A percentile compares a stretch with the other conserved stretches of the same genome.
Conservation (phyloP, 306 rosid genomes). For the Corylus avellana region DNA sequence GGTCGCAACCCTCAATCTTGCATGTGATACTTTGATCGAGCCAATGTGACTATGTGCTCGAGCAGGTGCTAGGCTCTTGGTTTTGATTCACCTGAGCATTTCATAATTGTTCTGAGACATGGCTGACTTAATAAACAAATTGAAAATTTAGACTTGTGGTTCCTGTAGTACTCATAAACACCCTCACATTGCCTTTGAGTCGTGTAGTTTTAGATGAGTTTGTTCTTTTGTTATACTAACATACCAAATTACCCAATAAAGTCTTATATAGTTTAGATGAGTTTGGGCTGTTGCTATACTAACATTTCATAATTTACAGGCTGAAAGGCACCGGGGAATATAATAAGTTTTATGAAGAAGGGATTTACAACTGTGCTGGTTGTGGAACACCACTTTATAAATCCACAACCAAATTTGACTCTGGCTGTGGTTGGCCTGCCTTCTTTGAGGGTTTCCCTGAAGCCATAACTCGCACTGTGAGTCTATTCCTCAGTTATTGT, state of each 20-base stretch:
- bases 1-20: not conserved
- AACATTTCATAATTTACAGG: slow-evolving; percentile 44
- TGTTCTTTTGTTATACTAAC: no score
- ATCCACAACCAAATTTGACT: slow-evolving; percentile 74
- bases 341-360: slow-evolving; percentile 73
- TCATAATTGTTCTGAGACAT: not conserved
- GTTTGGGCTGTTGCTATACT: not conserved
- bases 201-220: no score
- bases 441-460: slow-evolving; percentile 89
- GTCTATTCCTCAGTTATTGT: slow-evolving; percentile 19
- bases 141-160: not conserved
- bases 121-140: not conserved
- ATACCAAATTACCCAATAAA: no score
- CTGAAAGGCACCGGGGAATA: slow-evolving; percentile 74
- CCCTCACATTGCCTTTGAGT: not conserved
- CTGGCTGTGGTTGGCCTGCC: slow-evolving; percentile 99
- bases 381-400: slow-evolving; percentile 82
- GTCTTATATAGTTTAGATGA: not conserved
- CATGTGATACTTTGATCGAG: not conserved
- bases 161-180: not conserved
- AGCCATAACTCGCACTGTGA: slow-evolving; percentile 70
- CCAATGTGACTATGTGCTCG: not conserved
- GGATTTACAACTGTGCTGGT: slow-evolving; percentile 74
- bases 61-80: not conserved
- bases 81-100: not conserved